Base-by-base conservation (phyloP, 164 flowering plant species). In the Akebia trifoliata region DNA sequence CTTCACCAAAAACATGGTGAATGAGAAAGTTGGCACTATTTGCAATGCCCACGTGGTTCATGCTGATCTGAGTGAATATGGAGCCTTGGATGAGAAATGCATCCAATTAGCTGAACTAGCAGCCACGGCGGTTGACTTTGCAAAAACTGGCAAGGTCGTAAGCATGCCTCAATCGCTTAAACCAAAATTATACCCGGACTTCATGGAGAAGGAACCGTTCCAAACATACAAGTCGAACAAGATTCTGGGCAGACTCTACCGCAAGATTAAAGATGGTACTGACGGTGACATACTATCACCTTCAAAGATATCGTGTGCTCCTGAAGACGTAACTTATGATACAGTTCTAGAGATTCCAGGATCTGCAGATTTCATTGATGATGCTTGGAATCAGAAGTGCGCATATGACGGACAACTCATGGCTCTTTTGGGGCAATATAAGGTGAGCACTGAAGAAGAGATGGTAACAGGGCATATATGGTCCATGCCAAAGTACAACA, bases 1-100 rank as follows among this genome's bases (percentile, higher is more conserved):
- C 58, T 92, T 87, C 65, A 62, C 72, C 0, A 77, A 61, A 57
- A 80, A 76, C 76, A 85, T 92, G 83, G 84, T 79, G 45, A 83
- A 77, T 61, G 95, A 80, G 51, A 77, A 40, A 50, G 75, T 89
- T 12, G 98, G 98, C 6, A 2, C 78, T 3, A 89, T 92, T 22
- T 89, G 97, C 81, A 81, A 87, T 64, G 89, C 98, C 0, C 98
- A 89, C 61, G 97, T 92, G 55, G 98, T 89, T 53, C 97, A 85
- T 69, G 96, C 98, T 25, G 98, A 92, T 57, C 60, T 45, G 17
- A 89, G 97, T 53, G 84, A 77, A 2, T 6, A 61, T 51, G 95
- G 94, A 5, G 98, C 98, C 2, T 15, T 76, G 62, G 95, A 92
- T 65, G 86, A 85, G 56, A 81, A 79, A 10, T 92, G 98, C 71